Percentiles rank a stretch among this genome's conserved stretches.
phyloP scores from a whole-genome alignment of 164 flowering plant species.

The Akebia trifoliata region DNA sequence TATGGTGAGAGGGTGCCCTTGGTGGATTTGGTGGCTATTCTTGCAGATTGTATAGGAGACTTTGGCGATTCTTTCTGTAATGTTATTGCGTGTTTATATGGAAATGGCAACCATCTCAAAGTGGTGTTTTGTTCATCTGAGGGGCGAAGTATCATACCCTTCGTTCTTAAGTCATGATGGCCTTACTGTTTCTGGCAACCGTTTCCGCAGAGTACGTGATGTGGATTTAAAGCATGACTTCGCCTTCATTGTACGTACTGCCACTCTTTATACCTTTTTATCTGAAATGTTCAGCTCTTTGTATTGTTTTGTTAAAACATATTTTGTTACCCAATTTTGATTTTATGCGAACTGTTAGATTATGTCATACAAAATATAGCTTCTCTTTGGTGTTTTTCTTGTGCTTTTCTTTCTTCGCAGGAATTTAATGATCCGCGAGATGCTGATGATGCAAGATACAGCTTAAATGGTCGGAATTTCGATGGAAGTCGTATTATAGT shows the following conservation, averaged over 20 bases:
- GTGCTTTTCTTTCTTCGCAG: constrained; percentile 25
- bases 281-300: background rate
- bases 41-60: constrained; percentile 70
- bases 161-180: constrained; percentile 79
- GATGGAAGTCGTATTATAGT: constrained; percentile 78
- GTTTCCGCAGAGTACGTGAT: constrained; percentile 97
- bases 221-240: constrained; percentile 98
- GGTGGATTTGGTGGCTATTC: constrained; percentile 77
- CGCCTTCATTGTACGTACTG: constrained; percentile 84
- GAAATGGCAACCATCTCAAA: constrained; percentile 72
- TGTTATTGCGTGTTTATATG: constrained; percentile 86
- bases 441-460: constrained; percentile 86
- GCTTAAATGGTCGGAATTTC: constrained; percentile 30
- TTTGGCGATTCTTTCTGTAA: constrained; percentile 81
- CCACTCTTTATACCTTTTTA: background rate
- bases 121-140: constrained; percentile 92
- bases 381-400: constrained; percentile 10
- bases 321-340: background rate
- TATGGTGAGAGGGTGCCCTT: constrained; percentile 63
- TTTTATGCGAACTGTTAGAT: background rate
- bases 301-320: background rate
- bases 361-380: constrained; percentile 23
- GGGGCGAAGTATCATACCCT: constrained; percentile 75
- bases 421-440: constrained; percentile 92
- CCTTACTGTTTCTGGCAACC: constrained; percentile 96